A percentile compares a stretch with the other conserved stretches of the same genome.
These are phyloP conservation scores for Trichosporon sp. DNA, from an alignment of 1,284 basidiomycete species.

Conservation along the genomic window DNA sequence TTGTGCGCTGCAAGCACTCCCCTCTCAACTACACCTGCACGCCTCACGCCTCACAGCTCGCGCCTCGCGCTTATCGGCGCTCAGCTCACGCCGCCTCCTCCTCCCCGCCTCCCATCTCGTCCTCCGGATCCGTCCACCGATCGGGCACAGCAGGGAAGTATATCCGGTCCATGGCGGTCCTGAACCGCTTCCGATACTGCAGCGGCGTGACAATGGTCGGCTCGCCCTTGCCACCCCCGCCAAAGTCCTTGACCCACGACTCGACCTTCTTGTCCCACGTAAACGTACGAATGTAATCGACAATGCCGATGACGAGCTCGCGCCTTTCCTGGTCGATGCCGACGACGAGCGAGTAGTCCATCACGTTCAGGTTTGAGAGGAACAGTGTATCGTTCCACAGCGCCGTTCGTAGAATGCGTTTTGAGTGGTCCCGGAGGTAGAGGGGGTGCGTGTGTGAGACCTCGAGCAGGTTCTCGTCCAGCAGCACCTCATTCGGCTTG, in stretches of 20 bases:
- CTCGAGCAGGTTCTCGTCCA: conserved; percentile 58
- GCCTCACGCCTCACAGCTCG: neutral
- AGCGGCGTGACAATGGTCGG: conserved; percentile 83
- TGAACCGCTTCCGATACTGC: conserved; percentile 72
- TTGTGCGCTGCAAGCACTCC: neutral
- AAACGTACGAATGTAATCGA: conserved; percentile 61
- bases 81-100: conserved; percentile 11
- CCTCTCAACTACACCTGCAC: no score
- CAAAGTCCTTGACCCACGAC: conserved; percentile 95
- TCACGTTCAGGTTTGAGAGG: conserved; percentile 91
- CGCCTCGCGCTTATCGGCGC: no score
- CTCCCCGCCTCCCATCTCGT: conserved; percentile 6
- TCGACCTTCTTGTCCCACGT: conserved; percentile 92
- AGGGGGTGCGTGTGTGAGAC: conserved; percentile 66
- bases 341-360: conserved; percentile 98
- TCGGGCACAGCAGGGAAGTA: conserved; percentile 67
- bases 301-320: conserved; percentile 92
- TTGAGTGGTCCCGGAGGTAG: conserved; percentile 92
- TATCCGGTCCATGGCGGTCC: conserved; percentile 81
- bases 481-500: conserved; percentile 84
- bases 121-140: conserved; percentile 42
- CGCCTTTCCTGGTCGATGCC: conserved; percentile 83
- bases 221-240: conserved; percentile 74
- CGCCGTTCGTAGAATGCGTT: conserved; percentile 85
- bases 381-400: conserved; percentile 87